phyloP scores from a whole-genome alignment of 495 filamentous ascomycete species.

The Penicillium simplicissimum region DNA sequence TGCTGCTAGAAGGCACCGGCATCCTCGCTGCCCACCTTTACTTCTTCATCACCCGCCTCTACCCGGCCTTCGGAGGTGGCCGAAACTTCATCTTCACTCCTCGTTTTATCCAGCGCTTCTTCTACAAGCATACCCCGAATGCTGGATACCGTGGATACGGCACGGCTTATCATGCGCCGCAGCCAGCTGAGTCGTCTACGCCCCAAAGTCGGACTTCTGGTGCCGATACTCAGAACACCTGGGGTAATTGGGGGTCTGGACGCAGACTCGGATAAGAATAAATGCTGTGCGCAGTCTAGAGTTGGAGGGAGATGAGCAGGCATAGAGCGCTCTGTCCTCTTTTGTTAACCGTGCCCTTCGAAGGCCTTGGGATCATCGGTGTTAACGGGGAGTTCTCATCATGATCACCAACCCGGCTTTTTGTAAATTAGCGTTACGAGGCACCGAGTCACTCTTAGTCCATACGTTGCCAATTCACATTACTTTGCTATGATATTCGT shows the following conservation, averaged over 20 bases:
- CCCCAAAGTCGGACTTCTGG: conserved; percentile 36
- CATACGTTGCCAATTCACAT: neutral
- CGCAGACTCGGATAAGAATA: conserved; percentile 58
- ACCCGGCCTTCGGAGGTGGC: conserved; percentile 80
- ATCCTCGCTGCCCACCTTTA: conserved; percentile 81
- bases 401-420: neutral
- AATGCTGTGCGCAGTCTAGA: neutral
- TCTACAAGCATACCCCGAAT: conserved; percentile 44
- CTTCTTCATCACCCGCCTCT: conserved; percentile 81
- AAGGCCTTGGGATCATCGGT: neutral
- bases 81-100: conserved; percentile 71
- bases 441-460: neutral
- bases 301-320: neutral
- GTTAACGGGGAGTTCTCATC: neutral
- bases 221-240: conserved; percentile 44
- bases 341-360: neutral
- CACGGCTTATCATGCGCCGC: conserved; percentile 46
- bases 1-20: conserved; percentile 62
- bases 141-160: conserved; percentile 56
- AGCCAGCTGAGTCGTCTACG: conserved; percentile 28
- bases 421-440: neutral
- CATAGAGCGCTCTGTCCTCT: neutral
- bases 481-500: neutral
- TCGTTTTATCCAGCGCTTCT: conserved; percentile 60
- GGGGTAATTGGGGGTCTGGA: conserved; percentile 67